These are phyloP conservation scores for Tetrapisispora namnaoensis DNA, from an alignment of 805 yeast genomes.

Conservation along the genomic window DNA sequence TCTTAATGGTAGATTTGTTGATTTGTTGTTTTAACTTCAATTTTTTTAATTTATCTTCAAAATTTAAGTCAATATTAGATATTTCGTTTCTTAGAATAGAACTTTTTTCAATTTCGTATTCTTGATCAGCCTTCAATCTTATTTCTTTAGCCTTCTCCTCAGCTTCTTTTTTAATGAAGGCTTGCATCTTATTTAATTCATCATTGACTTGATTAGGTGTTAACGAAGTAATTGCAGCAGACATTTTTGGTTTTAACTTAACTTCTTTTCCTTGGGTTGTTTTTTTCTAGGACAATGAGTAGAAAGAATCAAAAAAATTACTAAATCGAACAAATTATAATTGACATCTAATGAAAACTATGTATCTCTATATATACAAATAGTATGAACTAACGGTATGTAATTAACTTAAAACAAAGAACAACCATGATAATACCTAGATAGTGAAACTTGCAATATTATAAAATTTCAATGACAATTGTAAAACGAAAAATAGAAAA, in stretches of 20 bases:
- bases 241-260: slow-evolving; percentile 16
- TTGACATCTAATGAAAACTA: no score
- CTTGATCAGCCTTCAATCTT: slow-evolving; percentile 93
- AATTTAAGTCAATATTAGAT: slow-evolving; percentile 72
- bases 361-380: no score
- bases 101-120: slow-evolving; percentile 95
- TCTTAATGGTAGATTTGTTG: slow-evolving; percentile 87
- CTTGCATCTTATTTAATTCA: slow-evolving; percentile 95
- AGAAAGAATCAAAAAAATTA: no score
- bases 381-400: no score
- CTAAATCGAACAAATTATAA: no score
- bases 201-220: slow-evolving; percentile 64
- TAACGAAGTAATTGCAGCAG: slow-evolving; percentile 29
- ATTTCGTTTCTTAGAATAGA: slow-evolving; percentile 88
- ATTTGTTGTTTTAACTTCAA: slow-evolving; percentile 91
- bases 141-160: slow-evolving; percentile 97
- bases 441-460: no score
- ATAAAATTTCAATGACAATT: no score
- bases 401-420: no score
- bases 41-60: slow-evolving; percentile 79
- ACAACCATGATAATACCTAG: no score
- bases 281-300: not conserved
- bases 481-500: no score
- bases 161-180: slow-evolving; percentile 97
- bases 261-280: not conserved